Evolutionary conservation across 1,139 yeast species (phyloP).

Genomic region (Blastobotrys serpentis): DNA sequence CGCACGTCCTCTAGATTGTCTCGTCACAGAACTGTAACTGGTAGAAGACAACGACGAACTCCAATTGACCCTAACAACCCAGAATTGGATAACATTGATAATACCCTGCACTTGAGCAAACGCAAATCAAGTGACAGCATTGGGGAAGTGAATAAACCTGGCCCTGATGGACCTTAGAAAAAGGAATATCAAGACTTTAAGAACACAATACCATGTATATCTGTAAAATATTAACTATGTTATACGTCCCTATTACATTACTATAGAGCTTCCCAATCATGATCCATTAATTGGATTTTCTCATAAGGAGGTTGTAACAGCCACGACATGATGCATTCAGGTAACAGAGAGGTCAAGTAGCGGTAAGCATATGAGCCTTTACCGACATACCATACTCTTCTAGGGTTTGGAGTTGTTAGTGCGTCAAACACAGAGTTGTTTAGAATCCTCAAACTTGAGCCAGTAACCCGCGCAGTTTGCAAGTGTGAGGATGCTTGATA

Average conservation of each 20-base stretch:
- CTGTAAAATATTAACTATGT: background rate
- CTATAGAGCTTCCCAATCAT: conserved; percentile 30
- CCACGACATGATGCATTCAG: conserved; percentile 40
- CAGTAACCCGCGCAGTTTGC: conserved; percentile 35
- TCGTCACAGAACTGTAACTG: conserved; percentile 11
- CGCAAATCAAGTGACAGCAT: background rate
- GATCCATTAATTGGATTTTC: conserved; percentile 17
- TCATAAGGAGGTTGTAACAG: conserved; percentile 31
- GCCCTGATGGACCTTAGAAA: background rate
- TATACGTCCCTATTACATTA: background rate
- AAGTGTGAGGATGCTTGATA: conserved; percentile 37
- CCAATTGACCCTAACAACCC: conserved; percentile 4
- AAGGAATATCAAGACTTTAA: background rate
- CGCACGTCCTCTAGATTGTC: conserved; percentile 7
- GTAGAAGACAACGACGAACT: conserved; percentile 11
- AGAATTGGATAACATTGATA: conserved; percentile 1
- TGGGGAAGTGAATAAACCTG: background rate
- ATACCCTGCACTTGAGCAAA: background rate
- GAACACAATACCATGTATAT: background rate
- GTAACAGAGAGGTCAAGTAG: conserved; percentile 34
- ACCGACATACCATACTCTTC: conserved; percentile 42
- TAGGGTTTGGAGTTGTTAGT: conserved; percentile 33
- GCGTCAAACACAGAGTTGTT: conserved; percentile 40
- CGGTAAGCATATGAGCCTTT: conserved; percentile 40
- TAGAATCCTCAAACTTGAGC: conserved; percentile 36